Base-by-base conservation (phyloP, 345 rosid genomes). In the Salix dunnii region DNA sequence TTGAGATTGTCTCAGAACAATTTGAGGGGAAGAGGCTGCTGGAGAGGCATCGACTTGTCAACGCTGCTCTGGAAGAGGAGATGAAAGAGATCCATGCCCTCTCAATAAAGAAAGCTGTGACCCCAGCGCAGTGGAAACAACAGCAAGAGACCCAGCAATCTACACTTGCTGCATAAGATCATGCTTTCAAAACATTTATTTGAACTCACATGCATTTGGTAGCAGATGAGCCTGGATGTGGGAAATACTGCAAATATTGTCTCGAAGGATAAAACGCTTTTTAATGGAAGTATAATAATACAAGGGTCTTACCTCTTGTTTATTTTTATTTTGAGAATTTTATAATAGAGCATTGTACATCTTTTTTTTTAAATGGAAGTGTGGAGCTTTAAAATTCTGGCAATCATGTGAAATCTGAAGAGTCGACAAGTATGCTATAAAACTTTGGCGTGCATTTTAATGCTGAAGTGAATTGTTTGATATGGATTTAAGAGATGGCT, bases 21-120 rank as follows among this genome's bases (percentile, higher is more conserved):
- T 94, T 94, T 33, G 89, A 91, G 83, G 98, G 92, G 73, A 94
- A 94, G 89, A 87, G 92, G 77, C 76, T 94, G 87, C 87, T 94
- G 43, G 98, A 90, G 79, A 89, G 98, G 86, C 97, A 92, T 78
- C 83, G 97, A 31, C 74, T 90, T 25, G 97, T 92, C 73, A 94
- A 94, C 16, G 85, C 89, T 20, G 92, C 97, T 30, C 82, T 94
- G 38, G 91, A 85, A 71, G 92, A 88, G 84, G 97, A 94, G 87
- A 88, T 94, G 91, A 90, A 90, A 84, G 77, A 92, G 82, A 94
- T 94, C 60, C 98, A 94, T 75, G 97, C 98, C 48, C 93, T 92
- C 67, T 94, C 97, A 3, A 92, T 92, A 20, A 90, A 86, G 85
- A 94, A 90, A 86, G 91, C 92, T 62, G 68, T 82, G 64, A 87